phyloP scores from a whole-genome alignment of 495 filamentous ascomycete genomes.

The Chaetomidium leptoderma region DNA sequence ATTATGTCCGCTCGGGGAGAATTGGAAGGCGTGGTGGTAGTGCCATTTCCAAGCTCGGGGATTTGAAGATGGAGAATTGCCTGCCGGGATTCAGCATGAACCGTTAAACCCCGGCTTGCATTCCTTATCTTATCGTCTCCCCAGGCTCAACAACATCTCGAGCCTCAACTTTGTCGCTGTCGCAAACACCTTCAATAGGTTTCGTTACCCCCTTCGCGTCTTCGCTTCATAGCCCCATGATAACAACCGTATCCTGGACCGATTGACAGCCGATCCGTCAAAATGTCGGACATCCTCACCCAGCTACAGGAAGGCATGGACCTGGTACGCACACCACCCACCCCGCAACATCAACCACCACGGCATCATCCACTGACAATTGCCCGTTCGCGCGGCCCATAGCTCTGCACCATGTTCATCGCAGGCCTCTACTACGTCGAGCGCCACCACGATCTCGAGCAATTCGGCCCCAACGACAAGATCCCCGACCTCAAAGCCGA shows the following conservation, averaged over 20 bases:
- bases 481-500: constrained; percentile 54
- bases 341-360: background rate
- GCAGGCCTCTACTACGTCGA: constrained; percentile 77
- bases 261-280: background rate
- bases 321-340: constrained; percentile 53
- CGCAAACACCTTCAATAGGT: background rate
- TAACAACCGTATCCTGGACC: background rate
- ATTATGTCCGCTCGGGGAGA: background rate
- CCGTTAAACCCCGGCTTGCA: background rate
- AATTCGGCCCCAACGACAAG: constrained; percentile 56
- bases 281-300: constrained; percentile 80
- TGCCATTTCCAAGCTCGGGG: background rate
- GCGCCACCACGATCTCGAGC: constrained; percentile 71
- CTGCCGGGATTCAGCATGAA: background rate
- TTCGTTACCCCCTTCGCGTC: background rate
- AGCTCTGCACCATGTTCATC: constrained; percentile 90
- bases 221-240: background rate
- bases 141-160: too few species aligned
- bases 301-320: constrained; percentile 94
- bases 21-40: background rate
- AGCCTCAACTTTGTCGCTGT: too few species aligned
- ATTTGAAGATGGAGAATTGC: background rate
- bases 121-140: background rate
- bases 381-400: constrained; percentile 7
- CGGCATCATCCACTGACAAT: constrained; percentile 1